Evolutionary conservation across 495 filamentous ascomycete genomes (phyloP).

Genomic region (Penicilliopsis zonata): DNA sequence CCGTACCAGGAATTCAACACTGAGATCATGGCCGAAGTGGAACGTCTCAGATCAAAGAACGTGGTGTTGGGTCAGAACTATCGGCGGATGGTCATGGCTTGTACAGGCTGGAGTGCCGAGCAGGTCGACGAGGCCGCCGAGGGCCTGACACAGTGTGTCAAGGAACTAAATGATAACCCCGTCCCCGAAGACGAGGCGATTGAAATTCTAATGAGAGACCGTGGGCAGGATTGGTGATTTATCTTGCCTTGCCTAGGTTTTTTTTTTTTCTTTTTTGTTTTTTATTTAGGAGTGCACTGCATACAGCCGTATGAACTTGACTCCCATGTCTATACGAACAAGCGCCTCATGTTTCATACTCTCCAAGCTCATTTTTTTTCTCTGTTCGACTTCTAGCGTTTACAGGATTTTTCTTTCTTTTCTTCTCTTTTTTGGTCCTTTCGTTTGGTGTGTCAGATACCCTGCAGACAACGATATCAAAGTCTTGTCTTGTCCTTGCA

Average conservation of each 20-base stretch:
- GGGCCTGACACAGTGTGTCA: constrained; percentile 33
- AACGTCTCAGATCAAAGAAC: constrained; percentile 29
- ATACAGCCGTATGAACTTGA: too few species aligned
- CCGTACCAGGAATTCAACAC: constrained; percentile 25
- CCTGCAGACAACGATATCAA: too few species aligned
- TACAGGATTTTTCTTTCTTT: too few species aligned
- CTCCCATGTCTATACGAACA: too few species aligned
- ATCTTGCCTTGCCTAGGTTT: not conserved
- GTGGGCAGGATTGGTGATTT: constrained; percentile 34
- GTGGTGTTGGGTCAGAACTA: constrained; percentile 34
- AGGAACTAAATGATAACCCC: constrained; percentile 36
- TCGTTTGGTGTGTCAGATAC: too few species aligned
- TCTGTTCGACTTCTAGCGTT: not conserved
- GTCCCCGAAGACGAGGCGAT: constrained; percentile 36
- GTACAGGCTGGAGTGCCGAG: constrained; percentile 32
- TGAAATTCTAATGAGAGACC: constrained; percentile 37
- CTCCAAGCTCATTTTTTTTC: not conserved
- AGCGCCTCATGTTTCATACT: not conserved
- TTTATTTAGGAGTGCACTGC: too few species aligned
- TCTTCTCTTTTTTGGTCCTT: too few species aligned
- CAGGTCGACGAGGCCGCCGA: constrained; percentile 36
- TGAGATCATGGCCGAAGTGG: constrained; percentile 24
- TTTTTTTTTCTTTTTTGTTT: not conserved
- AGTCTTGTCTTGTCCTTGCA: too few species aligned
- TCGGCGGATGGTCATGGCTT: constrained; percentile 38